Evolutionary conservation across 2,329 filamentous ascomycete species (phyloP).

Genomic region (Epichloe brachyelytri): DNA sequence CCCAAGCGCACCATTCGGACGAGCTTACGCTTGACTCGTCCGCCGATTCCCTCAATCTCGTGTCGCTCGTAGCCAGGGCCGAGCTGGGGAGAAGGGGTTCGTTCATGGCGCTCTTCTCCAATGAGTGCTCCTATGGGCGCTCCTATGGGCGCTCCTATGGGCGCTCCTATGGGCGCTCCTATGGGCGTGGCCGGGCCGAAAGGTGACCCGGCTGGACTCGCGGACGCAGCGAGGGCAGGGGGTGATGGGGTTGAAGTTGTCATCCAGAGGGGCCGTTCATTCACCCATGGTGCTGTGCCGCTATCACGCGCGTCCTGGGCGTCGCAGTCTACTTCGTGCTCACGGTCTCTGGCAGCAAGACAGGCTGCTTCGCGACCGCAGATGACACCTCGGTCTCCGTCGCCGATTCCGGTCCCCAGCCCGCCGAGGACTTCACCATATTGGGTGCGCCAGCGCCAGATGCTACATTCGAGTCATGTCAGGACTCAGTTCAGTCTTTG

Average conservation of each 20-base stretch:
- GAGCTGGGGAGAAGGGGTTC: conserved; percentile 37
- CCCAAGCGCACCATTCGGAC: conserved; percentile 72
- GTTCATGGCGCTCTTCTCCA: conserved; percentile 20
- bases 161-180: conserved; percentile 13
- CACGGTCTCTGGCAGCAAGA: conserved; percentile 61
- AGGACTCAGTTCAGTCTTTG: not conserved
- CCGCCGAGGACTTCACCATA: conserved; percentile 73
- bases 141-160: conserved; percentile 15
- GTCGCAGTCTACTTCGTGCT: conserved; percentile 77
- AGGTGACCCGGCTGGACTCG: conserved; percentile 6
- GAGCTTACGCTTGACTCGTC: conserved; percentile 76
- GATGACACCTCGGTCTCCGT: conserved; percentile 76
- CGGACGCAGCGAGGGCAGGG: conserved; percentile 6
- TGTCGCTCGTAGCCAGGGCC: conserved; percentile 69
- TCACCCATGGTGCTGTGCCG: conserved; percentile 11
- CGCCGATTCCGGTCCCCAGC: conserved; percentile 74
- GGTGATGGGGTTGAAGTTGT: conserved; percentile 10
- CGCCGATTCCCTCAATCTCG: conserved; percentile 85
- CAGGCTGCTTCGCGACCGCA: conserved; percentile 72
- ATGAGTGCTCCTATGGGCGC: conserved; percentile 15
- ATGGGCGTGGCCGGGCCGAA: conserved; percentile 11
- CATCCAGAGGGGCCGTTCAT: conserved; percentile 10
- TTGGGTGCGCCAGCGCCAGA: conserved; percentile 81
- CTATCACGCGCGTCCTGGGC: conserved; percentile 54
- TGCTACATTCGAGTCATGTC: conserved; percentile 25